These are phyloP conservation scores for Pichia sp. DNA, from an alignment of 1,139 yeast species.

Conservation along the genomic window DNA sequence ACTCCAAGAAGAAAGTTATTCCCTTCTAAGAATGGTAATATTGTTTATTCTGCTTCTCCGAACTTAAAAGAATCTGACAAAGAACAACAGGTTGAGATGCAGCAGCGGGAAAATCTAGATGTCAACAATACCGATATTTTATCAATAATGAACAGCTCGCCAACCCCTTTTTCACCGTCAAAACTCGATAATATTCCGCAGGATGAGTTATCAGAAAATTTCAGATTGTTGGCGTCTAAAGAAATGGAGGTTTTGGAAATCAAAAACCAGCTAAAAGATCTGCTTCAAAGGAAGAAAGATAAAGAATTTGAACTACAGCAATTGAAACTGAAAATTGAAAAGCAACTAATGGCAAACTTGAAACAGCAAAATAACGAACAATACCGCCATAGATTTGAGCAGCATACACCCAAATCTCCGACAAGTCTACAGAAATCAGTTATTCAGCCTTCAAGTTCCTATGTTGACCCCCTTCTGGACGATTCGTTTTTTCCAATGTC, in stretches of 20 bases:
- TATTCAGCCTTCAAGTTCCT: conserved; percentile 15
- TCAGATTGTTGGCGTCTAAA: conserved; percentile 53
- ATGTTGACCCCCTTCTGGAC: conserved; percentile 24
- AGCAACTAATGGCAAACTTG: conserved; percentile 35
- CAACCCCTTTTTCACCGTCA: conserved; percentile 3
- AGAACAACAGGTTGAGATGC: background rate
- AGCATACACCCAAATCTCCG: conserved; percentile 21
- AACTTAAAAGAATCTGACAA: background rate
- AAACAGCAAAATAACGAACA: conserved; percentile 23
- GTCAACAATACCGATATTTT: conserved; percentile 7
- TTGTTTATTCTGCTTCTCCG: background rate
- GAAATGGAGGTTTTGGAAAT: conserved; percentile 59
- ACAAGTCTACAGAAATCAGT: conserved; percentile 17
- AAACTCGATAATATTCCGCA: background rate
- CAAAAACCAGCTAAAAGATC: conserved; percentile 43
- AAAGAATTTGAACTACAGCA: conserved; percentile 34
- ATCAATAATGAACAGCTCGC: conserved; percentile 4
- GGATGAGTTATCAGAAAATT: conserved; percentile 43
- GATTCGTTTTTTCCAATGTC: conserved; percentile 15
- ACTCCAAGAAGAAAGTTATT: conserved; percentile 16
- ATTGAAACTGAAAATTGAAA: conserved; percentile 46
- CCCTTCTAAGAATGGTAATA: background rate
- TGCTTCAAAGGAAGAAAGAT: conserved; percentile 31
- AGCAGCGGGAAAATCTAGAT: conserved; percentile 11
- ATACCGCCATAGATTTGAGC: conserved; percentile 6